A percentile compares a stretch with the other conserved stretches of the same genome.
Conservation (phyloP, 495 filamentous ascomycete genomes). For the Neurospora terricola region DNA sequence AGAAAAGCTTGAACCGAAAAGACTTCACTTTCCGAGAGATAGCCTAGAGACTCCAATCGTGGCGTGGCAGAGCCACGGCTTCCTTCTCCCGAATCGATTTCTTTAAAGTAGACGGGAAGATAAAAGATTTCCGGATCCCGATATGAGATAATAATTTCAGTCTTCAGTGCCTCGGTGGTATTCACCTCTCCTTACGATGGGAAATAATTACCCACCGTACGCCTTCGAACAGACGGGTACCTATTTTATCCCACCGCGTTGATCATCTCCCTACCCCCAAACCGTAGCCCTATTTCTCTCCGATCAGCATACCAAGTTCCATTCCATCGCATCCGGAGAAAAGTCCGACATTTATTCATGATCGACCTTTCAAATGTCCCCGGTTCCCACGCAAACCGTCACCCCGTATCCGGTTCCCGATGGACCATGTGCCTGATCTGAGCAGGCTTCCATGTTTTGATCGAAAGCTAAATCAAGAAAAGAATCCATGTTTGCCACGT, state of each 20-base stretch:
- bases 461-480: not conserved
- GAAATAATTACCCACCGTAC: no score
- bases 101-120: not conserved
- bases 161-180: no score
- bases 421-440: not conserved
- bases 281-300: not conserved
- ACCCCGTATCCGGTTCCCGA: not conserved
- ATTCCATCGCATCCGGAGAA: not conserved
- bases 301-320: not conserved
- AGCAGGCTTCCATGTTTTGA: not conserved
- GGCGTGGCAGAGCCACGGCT: no score
- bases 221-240: no score
- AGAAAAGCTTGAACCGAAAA: not conserved
- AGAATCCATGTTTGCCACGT: not conserved
- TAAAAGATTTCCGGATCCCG: not conserved
- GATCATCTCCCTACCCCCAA: not conserved
- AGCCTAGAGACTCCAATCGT: not conserved
- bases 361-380: not conserved
- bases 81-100: no score
- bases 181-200: no score
- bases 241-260: no score
- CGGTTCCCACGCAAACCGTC: not conserved
- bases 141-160: no score
- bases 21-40: not conserved
- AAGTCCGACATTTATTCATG: not conserved